Evolutionary conservation across 306 rosid species (phyloP).

Genomic region (Trifolium pratense): DNA sequence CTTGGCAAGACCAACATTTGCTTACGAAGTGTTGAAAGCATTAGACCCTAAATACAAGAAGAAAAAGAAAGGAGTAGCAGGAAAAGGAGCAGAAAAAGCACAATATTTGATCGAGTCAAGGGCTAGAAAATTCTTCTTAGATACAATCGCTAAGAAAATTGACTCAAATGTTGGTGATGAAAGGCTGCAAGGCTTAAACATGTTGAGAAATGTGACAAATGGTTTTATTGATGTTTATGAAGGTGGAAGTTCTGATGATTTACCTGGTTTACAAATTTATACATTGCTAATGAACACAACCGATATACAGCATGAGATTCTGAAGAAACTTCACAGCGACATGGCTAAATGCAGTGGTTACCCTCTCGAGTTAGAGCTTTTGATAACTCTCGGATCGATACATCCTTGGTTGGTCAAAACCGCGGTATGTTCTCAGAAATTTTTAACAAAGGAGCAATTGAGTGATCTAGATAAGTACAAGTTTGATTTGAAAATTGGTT

Average conservation of each 20-base stretch:
- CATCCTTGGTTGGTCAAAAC: conserved; percentile 94
- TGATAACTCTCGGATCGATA: conserved; percentile 95
- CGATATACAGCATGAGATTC: conserved; percentile 68
- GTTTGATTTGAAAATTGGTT: conserved; percentile 74
- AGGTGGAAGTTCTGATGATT: conserved; percentile 71
- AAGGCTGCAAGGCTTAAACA: conserved; percentile 73
- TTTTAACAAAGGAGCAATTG: conserved; percentile 53
- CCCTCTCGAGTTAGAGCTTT: conserved; percentile 86
- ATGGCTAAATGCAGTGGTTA: conserved; percentile 69
- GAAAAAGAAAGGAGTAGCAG: conserved; percentile 40
- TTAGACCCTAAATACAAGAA: conserved; percentile 73
- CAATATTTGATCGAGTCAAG: conserved; percentile 61
- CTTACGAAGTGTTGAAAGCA: conserved; percentile 71
- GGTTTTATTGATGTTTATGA: conserved; percentile 90
- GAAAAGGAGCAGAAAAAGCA: conserved; percentile 49
- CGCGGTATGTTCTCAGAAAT: conserved; percentile 70
- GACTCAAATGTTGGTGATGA: conserved; percentile 72
- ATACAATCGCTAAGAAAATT: conserved; percentile 76
- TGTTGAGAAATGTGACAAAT: conserved; percentile 78
- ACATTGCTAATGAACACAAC: conserved; percentile 89
- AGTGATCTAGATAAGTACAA: conserved; percentile 67
- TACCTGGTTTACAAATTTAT: conserved; percentile 94
- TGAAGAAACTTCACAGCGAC: conserved; percentile 57
- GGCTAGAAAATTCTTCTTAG: conserved; percentile 86
- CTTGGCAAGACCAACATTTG: conserved; percentile 85